Evolutionary conservation across 495 filamentous ascomycete genomes (phyloP).

Genomic region (Aspergillus wentii): DNA sequence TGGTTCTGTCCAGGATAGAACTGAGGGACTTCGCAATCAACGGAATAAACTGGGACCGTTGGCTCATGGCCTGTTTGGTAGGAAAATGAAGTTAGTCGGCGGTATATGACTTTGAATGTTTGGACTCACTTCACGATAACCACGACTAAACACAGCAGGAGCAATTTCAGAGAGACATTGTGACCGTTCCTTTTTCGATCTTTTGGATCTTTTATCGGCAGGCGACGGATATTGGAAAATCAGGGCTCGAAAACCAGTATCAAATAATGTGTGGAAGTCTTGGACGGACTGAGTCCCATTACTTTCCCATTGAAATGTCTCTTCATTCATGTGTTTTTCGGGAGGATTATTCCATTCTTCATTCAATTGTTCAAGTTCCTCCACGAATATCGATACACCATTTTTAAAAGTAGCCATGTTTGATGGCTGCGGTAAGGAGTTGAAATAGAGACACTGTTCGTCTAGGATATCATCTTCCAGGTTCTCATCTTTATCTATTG

Average conservation of each 20-base stretch:
- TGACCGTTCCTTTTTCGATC: conserved; percentile 5
- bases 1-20: conserved; percentile 21
- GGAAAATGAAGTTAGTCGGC: conserved; percentile 1
- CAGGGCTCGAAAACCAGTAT: conserved; percentile 22
- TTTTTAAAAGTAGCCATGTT: no score
- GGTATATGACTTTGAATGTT: not conserved
- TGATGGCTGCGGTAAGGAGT: no score
- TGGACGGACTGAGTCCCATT: no score
- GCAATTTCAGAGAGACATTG: conserved; percentile 21
- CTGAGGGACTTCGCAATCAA: conserved; percentile 29
- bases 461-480: not conserved
- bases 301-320: no score
- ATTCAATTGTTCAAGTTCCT: not conserved
- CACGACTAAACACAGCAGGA: conserved; percentile 29
- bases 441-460: no score
- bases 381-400: not conserved
- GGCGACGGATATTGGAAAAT: conserved; percentile 9
- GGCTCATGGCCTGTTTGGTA: conserved; percentile 31
- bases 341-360: not conserved
- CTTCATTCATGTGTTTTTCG: no score
- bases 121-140: conserved; percentile 29
- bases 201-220: conserved; percentile 1
- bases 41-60: conserved; percentile 29
- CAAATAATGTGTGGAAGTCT: conserved; percentile 15
- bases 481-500: not conserved